Base-by-base conservation (phyloP, 495 filamentous ascomycete genomes). In the Aspergillus hancockii region DNA sequence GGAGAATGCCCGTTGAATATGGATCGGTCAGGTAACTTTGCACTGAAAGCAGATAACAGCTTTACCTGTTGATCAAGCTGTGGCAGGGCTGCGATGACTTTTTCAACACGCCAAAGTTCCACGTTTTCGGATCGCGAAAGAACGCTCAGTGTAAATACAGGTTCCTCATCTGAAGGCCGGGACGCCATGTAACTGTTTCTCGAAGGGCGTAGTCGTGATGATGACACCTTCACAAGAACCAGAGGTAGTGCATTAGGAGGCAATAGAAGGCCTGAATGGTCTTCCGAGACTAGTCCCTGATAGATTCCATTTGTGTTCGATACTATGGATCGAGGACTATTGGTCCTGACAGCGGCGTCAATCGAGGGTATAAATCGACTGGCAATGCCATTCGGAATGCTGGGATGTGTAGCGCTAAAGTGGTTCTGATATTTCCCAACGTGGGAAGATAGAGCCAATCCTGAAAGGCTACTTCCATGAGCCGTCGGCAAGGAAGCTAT, bases 1-100 rank as follows among this genome's bases (percentile, higher is more conserved):
- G 94, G 94, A 7, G 94, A 92, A 71, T 98, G 93, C 0, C 94
- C 94, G 60, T 81, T 90, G 69, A 98, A 98, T 6, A 98, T 81
- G 19, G 82, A 83, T 40, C 89, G 82, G 62, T 98, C 94, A 0
- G 95, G 95, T 12, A 93, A 83, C 73, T 79, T 92, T 16, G 75
- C 82, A 14, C 81, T 80, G 65, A 95, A 91, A 4, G 79, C 65
- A 40, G 82, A 79, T 34, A 83, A 83, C 61, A 88, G 84, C 66
- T 89, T 90, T 49, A 98, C 75, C 63, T 89, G 83, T 46, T 88
- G 80, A 71, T 98, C 93, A 25, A 98, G 80, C 60, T 88, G 83
- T 12, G 87, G 83, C n/a, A 98, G 75, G 54, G 95, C 88, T 31
- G 83, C 72, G 12, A 91, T 87, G 55, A 95, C 89, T 67, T 98